Evolutionary conservation across 768 basidiomycete species (phyloP).

Genomic region (Pilatotrama ljubarskyi): DNA sequence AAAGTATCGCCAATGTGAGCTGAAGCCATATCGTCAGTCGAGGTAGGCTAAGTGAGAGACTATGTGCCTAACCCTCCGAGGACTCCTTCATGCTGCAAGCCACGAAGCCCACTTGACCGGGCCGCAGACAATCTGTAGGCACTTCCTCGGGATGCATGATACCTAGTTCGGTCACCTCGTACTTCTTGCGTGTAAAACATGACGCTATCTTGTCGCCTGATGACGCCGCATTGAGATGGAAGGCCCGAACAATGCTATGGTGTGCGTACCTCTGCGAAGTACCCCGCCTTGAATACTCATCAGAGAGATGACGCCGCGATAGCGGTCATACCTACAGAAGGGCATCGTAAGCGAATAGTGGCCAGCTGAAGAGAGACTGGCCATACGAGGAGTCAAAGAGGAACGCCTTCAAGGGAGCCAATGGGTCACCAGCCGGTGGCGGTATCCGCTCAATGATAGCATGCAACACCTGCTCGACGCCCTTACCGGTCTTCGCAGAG

Average conservation of each 20-base stretch:
- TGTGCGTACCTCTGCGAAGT: conserved; percentile 69
- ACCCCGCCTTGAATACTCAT: conserved; percentile 80
- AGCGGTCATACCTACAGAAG: conserved; percentile 80
- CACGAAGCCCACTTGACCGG: conserved; percentile 86
- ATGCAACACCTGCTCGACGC: conserved; percentile 73
- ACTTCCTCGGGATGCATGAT: conserved; percentile 89
- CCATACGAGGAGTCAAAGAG: conserved; percentile 90
- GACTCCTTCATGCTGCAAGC: conserved; percentile 99
- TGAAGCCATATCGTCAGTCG: conserved; percentile 32
- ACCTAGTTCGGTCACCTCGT: conserved; percentile 87
- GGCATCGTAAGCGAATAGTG: conserved; percentile 4
- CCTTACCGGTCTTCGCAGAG: conserved; percentile 90
- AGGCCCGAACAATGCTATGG: not conserved
- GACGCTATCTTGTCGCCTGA: conserved; percentile 90
- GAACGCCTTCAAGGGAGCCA: conserved; percentile 73
- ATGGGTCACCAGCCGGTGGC: conserved; percentile 59
- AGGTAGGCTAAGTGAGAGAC: not conserved
- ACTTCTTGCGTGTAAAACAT: conserved; percentile 80
- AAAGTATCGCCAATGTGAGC: conserved; percentile 96
- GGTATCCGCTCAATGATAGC: conserved; percentile 87
- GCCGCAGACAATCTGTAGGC: conserved; percentile 62
- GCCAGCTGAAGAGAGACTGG: not conserved
- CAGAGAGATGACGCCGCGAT: conserved; percentile 93
- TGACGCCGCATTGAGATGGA: not conserved
- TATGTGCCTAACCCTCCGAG: conserved; percentile 65